Evolutionary conservation across 352 stramenopile genomes (phyloP), one percentile per base, ranked within the genome.

Genomic region (Globisporangium cylindrosporum): DNA sequence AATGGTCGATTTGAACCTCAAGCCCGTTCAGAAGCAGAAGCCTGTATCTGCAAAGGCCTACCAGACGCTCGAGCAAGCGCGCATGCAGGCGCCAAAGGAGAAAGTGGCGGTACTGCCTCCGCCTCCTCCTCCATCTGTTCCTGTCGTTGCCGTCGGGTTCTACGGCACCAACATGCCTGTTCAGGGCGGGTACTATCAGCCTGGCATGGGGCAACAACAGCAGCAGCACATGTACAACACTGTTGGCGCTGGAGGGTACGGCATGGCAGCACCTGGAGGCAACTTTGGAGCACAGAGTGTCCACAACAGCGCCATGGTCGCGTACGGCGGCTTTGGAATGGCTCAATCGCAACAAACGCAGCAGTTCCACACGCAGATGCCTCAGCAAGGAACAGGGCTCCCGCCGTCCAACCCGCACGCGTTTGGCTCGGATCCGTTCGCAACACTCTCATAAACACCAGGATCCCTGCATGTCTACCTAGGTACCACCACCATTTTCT

Each of bases 1-100:
- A 58, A 92, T 94, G 71, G 84, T 92, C 25, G 83, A 92, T 48
- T 65, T 94, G 51, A 89, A 94, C 68, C 69, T 94, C 46, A 90
- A 89, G 27, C 73, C 78, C 1, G 61, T 77, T 24, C 68, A 85
- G 58, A 81, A 85, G 62, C 72, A 62, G 18, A 73, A 84, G 48
- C 59, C 73, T n/a, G 72, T 80, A 3, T 77, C 73, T 3, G 73
- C 76, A 20, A 86, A 82, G 60, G 80, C 64, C 63, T 83, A 87
- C 56, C 86, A 92, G 66, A 90, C 86, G 24, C 66, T 94, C 15
- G 86, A 92, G 62, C 86, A 94, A 57, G 86, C 86, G 27, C 81
- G 84, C 9, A 62, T 88, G 51, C 67, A 81, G 46, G 81, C 82
- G 20, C 78, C 81, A 2, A 89, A 81, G 64, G 79, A 87, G 27